Evolutionary conservation across 176 grass and related monocot genomes (phyloP), one percentile per base, ranked within the genome.

Genomic region (Tuctoria greenei): DNA sequence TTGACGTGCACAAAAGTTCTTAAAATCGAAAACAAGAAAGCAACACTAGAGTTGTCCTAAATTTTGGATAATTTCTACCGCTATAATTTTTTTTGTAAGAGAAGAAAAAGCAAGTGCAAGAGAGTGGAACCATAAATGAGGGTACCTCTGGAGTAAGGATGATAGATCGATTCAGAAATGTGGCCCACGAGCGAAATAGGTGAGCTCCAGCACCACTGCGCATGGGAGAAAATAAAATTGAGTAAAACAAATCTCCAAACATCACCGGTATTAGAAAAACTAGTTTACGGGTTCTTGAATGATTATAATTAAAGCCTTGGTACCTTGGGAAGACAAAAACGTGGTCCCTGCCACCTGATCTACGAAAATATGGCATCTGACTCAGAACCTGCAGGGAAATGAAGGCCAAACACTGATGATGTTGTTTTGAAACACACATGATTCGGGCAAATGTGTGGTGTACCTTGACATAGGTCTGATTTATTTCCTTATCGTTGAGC

Each of bases 251-350:
- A 37, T 2, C 23, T 18, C 25, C 0, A 59, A 14, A 82, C 15
- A 57, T 42, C 56, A 40, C 43, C 23, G 23, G n/a, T 13, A 43
- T 17, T 20, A 14, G 20, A 43, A 28, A 28, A 31, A 10, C 1
- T 8, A 54, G 11, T 27, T 40, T 16, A 14, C 3, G 7, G 13
- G 10, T 65, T 25, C 16, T 6, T 2, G 20, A 36, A 49, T 37
- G 21, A 8, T 25, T 52, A 16, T 51, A 54, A 54, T 13, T 38
- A 21, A 24, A 36, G 25, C 57, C 5, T 38, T 36, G 61, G 66
- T 90, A 98, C 95, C 95, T 98, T 84, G 95, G 91, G 73, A 98
- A 98, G 65, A 99, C 89, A 82, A 95, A 99, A 61, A 99, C 90
- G 77, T 99, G 95, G 71, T 99, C 89, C 11, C 86, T 84, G 27